Percentiles rank a stretch among this genome's conserved stretches.
Conservation (phyloP, 2,329 filamentous ascomycete species). For the Furcasterigmium furcatum region DNA sequence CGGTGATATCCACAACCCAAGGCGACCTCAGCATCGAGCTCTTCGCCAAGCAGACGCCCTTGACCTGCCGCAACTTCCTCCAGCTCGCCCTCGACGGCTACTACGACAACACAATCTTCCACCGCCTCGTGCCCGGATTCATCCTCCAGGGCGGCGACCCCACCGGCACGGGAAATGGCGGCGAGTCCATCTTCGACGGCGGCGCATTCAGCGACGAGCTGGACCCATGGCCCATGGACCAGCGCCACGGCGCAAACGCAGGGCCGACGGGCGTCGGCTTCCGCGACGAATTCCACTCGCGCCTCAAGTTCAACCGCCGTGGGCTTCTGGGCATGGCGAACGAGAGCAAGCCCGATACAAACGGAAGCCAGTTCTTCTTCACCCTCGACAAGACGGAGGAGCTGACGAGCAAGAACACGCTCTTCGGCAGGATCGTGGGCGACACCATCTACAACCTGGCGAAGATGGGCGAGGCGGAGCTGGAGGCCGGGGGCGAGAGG, state of each 20-base stretch:
- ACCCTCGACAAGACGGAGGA: conserved; percentile 84
- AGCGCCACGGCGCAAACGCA: conserved; percentile 59
- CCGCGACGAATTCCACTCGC: conserved; percentile 85
- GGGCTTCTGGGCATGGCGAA: conserved; percentile 97
- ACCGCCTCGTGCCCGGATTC: conserved; percentile 87
- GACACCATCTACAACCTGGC: conserved; percentile 95
- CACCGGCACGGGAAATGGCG: conserved; percentile 86
- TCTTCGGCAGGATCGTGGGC: conserved; percentile 89
- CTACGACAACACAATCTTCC: conserved; percentile 91
- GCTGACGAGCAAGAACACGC: conserved; percentile 83
- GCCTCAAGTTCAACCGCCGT: conserved; percentile 88
- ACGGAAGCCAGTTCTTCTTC: conserved; percentile 97
- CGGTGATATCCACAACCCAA: conserved; percentile 82
- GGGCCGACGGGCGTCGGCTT: conserved; percentile 58
- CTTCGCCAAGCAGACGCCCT: conserved; percentile 89
- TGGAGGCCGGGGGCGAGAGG: conserved; percentile 74
- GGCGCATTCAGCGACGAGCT: conserved; percentile 70
- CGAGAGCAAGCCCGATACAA: conserved; percentile 70
- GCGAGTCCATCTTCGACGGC: conserved; percentile 88
- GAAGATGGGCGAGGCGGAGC: conserved; percentile 86
- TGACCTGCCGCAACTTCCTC: conserved; percentile 92
- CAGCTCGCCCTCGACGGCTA: conserved; percentile 94
- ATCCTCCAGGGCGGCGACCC: conserved; percentile 94
- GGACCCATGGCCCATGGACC: conserved; percentile 69
- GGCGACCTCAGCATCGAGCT: conserved; percentile 90